Conservation (phyloP, 129 eudicot species). For the Ambrosia artemisiifolia region DNA sequence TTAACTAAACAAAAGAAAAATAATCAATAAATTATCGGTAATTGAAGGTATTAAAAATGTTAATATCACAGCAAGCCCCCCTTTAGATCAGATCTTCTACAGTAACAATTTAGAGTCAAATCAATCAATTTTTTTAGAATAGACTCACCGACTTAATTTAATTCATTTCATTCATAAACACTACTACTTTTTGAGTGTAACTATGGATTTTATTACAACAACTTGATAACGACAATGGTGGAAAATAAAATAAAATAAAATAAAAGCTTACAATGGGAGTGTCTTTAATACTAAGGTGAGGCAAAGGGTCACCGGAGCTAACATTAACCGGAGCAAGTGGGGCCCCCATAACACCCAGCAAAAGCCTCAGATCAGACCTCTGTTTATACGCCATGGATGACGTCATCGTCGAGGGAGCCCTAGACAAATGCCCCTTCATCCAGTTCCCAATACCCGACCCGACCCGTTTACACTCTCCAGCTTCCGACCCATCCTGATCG, state of each 20-base stretch:
- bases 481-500: slow-evolving; percentile 60
- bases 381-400: slow-evolving; percentile 32
- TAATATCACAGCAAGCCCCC: background rate
- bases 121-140: background rate
- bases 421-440: slow-evolving; percentile 57
- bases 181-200: background rate
- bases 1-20: no score
- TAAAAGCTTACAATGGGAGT: slow-evolving; percentile 66
- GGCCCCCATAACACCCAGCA: slow-evolving; percentile 89
- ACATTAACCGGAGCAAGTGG: slow-evolving; percentile 79
- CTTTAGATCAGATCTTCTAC: slow-evolving; percentile 10
- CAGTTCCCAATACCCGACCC: slow-evolving; percentile 67
- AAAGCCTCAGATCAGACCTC: slow-evolving; percentile 77
- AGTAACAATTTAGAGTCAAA: background rate
- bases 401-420: slow-evolving; percentile 61
- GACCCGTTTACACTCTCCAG: slow-evolving; percentile 55
- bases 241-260: background rate
- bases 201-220: background rate
- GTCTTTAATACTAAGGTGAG: slow-evolving; percentile 71
- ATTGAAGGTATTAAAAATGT: no score
- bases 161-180: background rate
- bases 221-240: slow-evolving; percentile 11
- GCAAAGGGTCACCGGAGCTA: slow-evolving; percentile 52
- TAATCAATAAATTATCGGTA: no score
- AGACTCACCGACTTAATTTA: background rate